Evolutionary conservation across 2,329 filamentous ascomycete genomes (phyloP).

Genomic region (Curvularia spicifera): DNA sequence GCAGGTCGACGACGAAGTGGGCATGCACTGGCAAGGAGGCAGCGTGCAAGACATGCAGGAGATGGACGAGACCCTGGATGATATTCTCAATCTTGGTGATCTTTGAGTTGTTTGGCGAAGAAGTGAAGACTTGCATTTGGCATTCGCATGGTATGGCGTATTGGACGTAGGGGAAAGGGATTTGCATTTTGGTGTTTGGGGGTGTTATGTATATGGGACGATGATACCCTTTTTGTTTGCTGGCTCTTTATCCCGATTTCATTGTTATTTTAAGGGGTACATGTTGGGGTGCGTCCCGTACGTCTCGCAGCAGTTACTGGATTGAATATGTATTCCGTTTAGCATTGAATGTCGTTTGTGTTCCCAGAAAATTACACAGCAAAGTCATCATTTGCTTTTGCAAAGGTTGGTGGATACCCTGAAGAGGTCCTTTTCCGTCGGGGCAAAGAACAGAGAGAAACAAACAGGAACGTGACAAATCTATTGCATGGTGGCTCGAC

Average conservation of each 20-base stretch:
- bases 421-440: background rate
- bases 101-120: slow-evolving; percentile 4
- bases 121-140: background rate
- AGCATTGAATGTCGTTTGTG: background rate
- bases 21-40: slow-evolving; percentile 50
- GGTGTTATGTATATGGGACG: slow-evolving; percentile 17
- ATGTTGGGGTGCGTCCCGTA: no score
- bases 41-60: slow-evolving; percentile 38
- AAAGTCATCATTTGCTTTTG: background rate
- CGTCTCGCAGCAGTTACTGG: background rate
- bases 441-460: background rate
- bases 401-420: background rate
- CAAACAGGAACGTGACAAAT: background rate
- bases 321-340: background rate
- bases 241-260: background rate
- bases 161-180: background rate
- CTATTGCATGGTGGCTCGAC: slow-evolving; percentile 66
- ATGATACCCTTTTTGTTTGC: slow-evolving; percentile 27
- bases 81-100: slow-evolving; percentile 42
- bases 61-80: slow-evolving; percentile 50
- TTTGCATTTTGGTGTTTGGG: slow-evolving; percentile 14
- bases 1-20: slow-evolving; percentile 39
- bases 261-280: no score
- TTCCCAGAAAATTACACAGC: background rate
- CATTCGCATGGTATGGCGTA: background rate